Conservation (phyloP, 192 early-diverging fungal genomes). For the Coemansia sp. region DNA sequence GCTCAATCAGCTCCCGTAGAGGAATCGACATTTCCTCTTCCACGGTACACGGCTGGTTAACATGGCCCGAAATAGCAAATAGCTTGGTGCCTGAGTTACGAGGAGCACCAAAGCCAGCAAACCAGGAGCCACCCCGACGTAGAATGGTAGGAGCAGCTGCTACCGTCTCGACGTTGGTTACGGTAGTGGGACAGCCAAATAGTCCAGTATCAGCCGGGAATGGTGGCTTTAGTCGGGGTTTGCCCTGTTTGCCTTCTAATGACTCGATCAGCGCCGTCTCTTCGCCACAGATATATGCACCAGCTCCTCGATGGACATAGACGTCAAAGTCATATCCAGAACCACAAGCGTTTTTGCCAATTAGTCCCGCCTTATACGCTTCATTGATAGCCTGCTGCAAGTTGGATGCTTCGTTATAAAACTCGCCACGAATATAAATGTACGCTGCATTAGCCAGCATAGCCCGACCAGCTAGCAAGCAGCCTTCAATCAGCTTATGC, state of each 20-base stretch:
- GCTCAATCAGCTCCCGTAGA: slow-evolving; percentile 85
- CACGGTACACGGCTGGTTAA: slow-evolving; percentile 96
- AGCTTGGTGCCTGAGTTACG: slow-evolving; percentile 95
- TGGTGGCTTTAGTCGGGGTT: slow-evolving; percentile 97
- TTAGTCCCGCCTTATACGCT: slow-evolving; percentile 94
- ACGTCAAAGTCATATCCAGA: slow-evolving; percentile 96
- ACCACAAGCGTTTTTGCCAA: slow-evolving; percentile 98
- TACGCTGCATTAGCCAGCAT: slow-evolving; percentile 98
- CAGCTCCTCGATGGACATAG: slow-evolving; percentile 95
- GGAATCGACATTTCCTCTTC: slow-evolving; percentile 99
- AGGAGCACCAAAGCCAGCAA: slow-evolving; percentile 88
- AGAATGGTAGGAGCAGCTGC: slow-evolving; percentile 95
- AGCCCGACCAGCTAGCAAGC: slow-evolving; percentile 89
- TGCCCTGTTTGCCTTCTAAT: slow-evolving; percentile 96
- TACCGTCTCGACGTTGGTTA: slow-evolving; percentile 99
- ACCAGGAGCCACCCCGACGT: slow-evolving; percentile 89
- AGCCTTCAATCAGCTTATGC: slow-evolving; percentile 97
- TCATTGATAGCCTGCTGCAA: slow-evolving; percentile 94
- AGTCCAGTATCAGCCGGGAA: slow-evolving; percentile 98
- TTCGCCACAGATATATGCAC: slow-evolving; percentile 98
- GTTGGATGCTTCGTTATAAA: slow-evolving; percentile 93
- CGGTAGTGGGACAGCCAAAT: slow-evolving; percentile 99
- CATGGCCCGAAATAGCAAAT: slow-evolving; percentile 96
- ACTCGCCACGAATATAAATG: slow-evolving; percentile 96
- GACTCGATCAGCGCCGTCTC: slow-evolving; percentile 87